Conservation (phyloP, 2,329 filamentous ascomycete genomes). For the Lachnellula arida region DNA sequence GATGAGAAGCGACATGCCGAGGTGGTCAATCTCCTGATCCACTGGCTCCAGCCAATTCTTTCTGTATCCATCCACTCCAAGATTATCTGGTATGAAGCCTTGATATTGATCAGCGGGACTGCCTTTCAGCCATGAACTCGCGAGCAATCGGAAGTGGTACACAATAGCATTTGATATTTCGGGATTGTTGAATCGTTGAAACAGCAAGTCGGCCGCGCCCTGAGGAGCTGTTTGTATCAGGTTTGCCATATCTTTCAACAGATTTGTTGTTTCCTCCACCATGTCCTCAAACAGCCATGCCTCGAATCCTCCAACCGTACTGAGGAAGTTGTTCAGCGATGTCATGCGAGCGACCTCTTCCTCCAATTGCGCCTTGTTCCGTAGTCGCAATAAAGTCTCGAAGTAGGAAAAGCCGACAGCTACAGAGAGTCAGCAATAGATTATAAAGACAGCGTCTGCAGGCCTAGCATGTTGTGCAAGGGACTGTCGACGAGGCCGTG, state of each 20-base stretch:
- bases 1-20: slow-evolving; percentile 74
- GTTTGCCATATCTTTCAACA: slow-evolving; percentile 60
- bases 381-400: slow-evolving; percentile 70
- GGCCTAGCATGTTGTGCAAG: slow-evolving; percentile 5
- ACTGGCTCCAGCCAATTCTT: slow-evolving; percentile 65
- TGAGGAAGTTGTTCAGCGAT: slow-evolving; percentile 65
- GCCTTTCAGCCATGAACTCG: slow-evolving; percentile 78
- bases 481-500: slow-evolving; percentile 10
- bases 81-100: slow-evolving; percentile 60
- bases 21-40: slow-evolving; percentile 81
- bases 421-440: slow-evolving; percentile 37
- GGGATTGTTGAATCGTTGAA: slow-evolving; percentile 69
- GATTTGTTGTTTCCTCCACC: slow-evolving; percentile 65
- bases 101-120: slow-evolving; percentile 60
- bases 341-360: slow-evolving; percentile 69
- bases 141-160: slow-evolving; percentile 78
- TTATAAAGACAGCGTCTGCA: slow-evolving; percentile 5
- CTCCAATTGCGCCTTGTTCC: slow-evolving; percentile 59
- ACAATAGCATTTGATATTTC: slow-evolving; percentile 69
- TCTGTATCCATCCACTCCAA: slow-evolving; percentile 64
- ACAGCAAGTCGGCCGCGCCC: slow-evolving; percentile 51
- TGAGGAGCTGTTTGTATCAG: slow-evolving; percentile 42
- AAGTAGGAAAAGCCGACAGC: slow-evolving; percentile 93
- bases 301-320: slow-evolving; percentile 65
- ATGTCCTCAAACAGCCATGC: slow-evolving; percentile 76